Conservation (phyloP, 2,329 filamentous ascomycete species). For the Scorias spongiosa region DNA sequence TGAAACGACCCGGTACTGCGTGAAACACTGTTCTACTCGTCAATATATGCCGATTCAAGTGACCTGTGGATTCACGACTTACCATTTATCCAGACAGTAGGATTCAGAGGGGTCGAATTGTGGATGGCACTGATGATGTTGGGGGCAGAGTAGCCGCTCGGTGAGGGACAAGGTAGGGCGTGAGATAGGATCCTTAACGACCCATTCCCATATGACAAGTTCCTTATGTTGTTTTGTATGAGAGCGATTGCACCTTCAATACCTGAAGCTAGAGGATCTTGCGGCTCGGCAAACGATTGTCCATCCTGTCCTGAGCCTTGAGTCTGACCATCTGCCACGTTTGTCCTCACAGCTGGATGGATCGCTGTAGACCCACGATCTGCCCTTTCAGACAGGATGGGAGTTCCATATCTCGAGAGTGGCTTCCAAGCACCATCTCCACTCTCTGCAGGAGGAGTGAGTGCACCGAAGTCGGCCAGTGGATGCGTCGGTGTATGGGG, state of each 20-base stretch:
- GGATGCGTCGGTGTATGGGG: not conserved
- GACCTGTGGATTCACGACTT: not conserved
- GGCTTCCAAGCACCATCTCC: slow-evolving; percentile 25
- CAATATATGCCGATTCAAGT: too few species aligned
- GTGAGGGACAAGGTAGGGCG: slow-evolving; percentile 41
- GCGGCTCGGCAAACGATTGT: not conserved
- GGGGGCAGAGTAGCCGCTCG: slow-evolving; percentile 36
- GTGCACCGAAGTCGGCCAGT: slow-evolving; percentile 20
- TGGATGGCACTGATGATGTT: slow-evolving; percentile 41
- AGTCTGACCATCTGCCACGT: not conserved
- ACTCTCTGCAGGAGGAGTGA: slow-evolving; percentile 31
- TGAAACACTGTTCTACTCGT: slow-evolving; percentile 33
- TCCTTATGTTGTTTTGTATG: not conserved
- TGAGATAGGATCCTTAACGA: slow-evolving; percentile 44
- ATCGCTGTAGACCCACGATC: not conserved
- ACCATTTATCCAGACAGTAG: slow-evolving; percentile 43
- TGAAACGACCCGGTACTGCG: slow-evolving; percentile 47
- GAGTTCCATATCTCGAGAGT: not conserved
- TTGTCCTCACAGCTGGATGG: not conserved
- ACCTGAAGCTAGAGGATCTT: slow-evolving; percentile 3
- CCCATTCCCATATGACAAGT: not conserved
- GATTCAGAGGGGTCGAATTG: slow-evolving; percentile 32
- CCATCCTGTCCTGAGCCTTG: not conserved
- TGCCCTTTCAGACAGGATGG: not conserved
- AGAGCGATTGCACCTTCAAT: slow-evolving; percentile 13